These are phyloP conservation scores for Furcasterigmium sp. DNA, from an alignment of 2,329 filamentous ascomycete genomes.

Conservation along the genomic window DNA sequence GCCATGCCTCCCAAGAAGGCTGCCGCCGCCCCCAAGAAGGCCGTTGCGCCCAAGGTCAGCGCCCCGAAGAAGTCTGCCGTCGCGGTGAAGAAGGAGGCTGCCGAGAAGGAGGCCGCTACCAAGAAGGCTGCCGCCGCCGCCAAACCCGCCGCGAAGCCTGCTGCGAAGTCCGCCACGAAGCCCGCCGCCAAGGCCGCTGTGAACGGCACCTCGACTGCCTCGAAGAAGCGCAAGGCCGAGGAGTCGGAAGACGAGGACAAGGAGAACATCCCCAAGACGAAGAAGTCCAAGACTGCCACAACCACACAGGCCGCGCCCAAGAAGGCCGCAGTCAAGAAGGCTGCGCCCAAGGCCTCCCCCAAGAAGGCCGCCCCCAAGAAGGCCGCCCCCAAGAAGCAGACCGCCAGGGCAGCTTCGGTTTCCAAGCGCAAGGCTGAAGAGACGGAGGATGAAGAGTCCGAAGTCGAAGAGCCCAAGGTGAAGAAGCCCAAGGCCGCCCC, in stretches of 20 bases:
- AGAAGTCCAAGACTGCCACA: conserved; percentile 12
- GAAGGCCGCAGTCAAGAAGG: conserved; percentile 7
- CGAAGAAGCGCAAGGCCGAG: conserved; percentile 13
- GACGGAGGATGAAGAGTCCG: conserved; percentile 3
- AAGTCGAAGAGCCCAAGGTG: conserved; percentile 4
- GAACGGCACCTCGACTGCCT: conserved; percentile 9
- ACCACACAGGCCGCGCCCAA: conserved; percentile 6
- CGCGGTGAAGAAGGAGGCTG: conserved; percentile 10
- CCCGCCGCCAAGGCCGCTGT: conserved; percentile 10
- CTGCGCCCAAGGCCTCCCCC: background rate
- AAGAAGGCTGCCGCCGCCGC: conserved; percentile 22
- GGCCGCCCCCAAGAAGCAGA: conserved; percentile 4
- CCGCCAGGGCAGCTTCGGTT: background rate
- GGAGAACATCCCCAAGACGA: conserved; percentile 12
- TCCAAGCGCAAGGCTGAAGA: conserved; percentile 6
- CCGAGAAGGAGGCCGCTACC: conserved; percentile 16
- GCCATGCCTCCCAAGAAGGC: conserved; percentile 17
- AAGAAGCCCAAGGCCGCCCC: conserved; percentile 52
- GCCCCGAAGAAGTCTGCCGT: conserved; percentile 15
- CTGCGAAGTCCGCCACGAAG: conserved; percentile 9
- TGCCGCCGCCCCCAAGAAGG: conserved; percentile 19
- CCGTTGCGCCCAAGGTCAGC: conserved; percentile 13
- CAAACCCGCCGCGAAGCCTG: conserved; percentile 25
- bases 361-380: conserved; percentile 2
- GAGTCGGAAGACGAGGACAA: conserved; percentile 7